Evolutionary conservation across 2,329 filamentous ascomycete genomes (phyloP).

Genomic region (Chalaropsis ovoidea): DNA sequence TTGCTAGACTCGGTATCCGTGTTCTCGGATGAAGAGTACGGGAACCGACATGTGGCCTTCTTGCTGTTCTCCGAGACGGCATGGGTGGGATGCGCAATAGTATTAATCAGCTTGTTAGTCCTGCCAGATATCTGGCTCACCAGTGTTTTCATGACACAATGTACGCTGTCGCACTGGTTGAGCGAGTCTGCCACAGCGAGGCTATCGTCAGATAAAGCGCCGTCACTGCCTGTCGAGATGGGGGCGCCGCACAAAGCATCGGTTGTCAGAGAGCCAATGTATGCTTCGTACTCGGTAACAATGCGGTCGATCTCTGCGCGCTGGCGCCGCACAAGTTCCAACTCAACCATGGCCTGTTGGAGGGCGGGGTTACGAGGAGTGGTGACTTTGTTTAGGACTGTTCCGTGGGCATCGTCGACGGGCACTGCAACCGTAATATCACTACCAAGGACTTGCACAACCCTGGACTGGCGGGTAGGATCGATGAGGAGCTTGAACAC

Average conservation of each 20-base stretch:
- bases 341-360: slow-evolving; percentile 23
- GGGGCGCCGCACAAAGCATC: slow-evolving; percentile 18
- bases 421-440: slow-evolving; percentile 20
- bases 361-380: slow-evolving; percentile 19
- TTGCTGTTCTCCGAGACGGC: not conserved
- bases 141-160: slow-evolving; percentile 23
- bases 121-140: slow-evolving; percentile 18
- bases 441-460: slow-evolving; percentile 22
- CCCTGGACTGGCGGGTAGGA: slow-evolving; percentile 19
- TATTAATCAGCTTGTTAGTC: slow-evolving; percentile 17
- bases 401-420: not conserved
- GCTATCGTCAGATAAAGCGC: not conserved
- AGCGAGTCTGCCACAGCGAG: not conserved
- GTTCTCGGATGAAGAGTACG: not conserved
- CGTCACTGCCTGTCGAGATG: not conserved
- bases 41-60: slow-evolving; percentile 21
- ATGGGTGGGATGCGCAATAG: not conserved
- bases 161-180: slow-evolving; percentile 16
- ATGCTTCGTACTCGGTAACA: slow-evolving; percentile 21
- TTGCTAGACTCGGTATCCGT: not conserved
- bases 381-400: slow-evolving; percentile 4
- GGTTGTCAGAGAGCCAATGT: slow-evolving; percentile 22
- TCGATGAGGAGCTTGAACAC: slow-evolving; percentile 25
- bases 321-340: slow-evolving; percentile 22
- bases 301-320: slow-evolving; percentile 18